phyloP scores from a whole-genome alignment of 108 stramenopile genomes.

The Schizochytrium sp. region DNA sequence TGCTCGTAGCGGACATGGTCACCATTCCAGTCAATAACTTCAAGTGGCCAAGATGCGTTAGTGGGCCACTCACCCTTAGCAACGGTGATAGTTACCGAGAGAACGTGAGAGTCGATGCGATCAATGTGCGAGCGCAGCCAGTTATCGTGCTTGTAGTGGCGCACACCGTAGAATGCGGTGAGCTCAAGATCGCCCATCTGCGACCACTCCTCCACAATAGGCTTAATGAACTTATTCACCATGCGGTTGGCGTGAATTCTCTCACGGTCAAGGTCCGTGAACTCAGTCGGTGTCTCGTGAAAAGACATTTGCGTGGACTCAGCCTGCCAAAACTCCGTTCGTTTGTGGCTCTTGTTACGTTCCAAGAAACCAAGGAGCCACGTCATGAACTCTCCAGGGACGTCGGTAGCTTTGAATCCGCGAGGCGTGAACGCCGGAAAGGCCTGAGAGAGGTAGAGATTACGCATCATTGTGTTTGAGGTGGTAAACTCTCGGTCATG shows the following conservation, averaged over 20 bases:
- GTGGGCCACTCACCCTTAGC: neutral
- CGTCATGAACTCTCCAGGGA: neutral
- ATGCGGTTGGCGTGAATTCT: neutral
- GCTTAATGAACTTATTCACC: slow-evolving; percentile 54
- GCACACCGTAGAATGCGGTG: slow-evolving; percentile 47
- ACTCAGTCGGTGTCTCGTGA: slow-evolving; percentile 21
- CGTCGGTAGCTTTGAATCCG: neutral
- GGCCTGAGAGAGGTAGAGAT: neutral
- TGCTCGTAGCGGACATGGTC: slow-evolving; percentile 57
- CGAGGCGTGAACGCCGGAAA: slow-evolving; percentile 31
- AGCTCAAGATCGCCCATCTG: slow-evolving; percentile 51
- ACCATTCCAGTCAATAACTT: slow-evolving; percentile 50
- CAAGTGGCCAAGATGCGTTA: slow-evolving; percentile 30
- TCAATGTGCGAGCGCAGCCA: slow-evolving; percentile 58
- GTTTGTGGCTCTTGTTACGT: neutral
- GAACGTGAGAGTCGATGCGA: slow-evolving; percentile 36
- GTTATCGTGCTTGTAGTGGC: slow-evolving; percentile 24
- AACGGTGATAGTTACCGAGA: neutral
- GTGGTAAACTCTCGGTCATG: slow-evolving; percentile 19
- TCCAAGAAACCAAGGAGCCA: slow-evolving; percentile 1
- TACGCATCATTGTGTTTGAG: neutral
- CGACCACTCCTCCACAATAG: slow-evolving; percentile 53
- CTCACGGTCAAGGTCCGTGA: slow-evolving; percentile 44
- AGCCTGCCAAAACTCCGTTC: slow-evolving; percentile 21
- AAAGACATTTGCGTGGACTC: slow-evolving; percentile 40